Evolutionary conservation across 129 eudicot genomes (phyloP).

Genomic region (Chrysanthemum seticuspe): DNA sequence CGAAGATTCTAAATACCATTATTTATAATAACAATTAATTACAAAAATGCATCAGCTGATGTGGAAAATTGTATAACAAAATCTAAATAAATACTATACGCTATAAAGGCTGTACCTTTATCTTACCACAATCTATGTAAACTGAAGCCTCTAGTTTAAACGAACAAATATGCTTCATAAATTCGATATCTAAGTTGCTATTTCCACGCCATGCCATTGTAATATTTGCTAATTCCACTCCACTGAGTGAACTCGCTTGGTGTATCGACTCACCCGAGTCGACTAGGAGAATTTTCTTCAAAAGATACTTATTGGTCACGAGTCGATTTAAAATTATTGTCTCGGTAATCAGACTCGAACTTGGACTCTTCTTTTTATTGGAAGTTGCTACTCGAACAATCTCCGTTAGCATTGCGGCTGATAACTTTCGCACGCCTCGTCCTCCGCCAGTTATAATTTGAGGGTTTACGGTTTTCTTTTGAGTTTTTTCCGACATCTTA

Average conservation of each 20-base stretch:
- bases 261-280: constrained; percentile 52
- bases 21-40: constrained; percentile 26
- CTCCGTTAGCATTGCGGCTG: constrained; percentile 60
- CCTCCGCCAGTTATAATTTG: constrained; percentile 61
- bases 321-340: constrained; percentile 61
- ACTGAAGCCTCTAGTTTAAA: constrained; percentile 54
- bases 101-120: constrained; percentile 36
- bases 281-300: constrained; percentile 48
- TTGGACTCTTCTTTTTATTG: constrained; percentile 34
- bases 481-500: constrained; percentile 23
- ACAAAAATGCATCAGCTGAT: constrained; percentile 24
- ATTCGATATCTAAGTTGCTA: constrained; percentile 52
- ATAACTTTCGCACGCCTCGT: constrained; percentile 66
- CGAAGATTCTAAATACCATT: neutral
- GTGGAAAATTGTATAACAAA: constrained; percentile 7
- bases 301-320: constrained; percentile 39
- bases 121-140: constrained; percentile 62
- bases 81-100: constrained; percentile 21
- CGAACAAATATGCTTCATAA: constrained; percentile 63
- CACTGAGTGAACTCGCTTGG: constrained; percentile 66
- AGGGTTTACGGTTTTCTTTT: constrained; percentile 36
- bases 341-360: constrained; percentile 47
- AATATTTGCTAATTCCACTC: constrained; percentile 28
- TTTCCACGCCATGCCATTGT: constrained; percentile 56
- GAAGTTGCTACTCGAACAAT: constrained; percentile 50